Evolutionary conservation across 2,329 filamentous ascomycete species (phyloP).

Genomic region (Cladosporium sp.): DNA sequence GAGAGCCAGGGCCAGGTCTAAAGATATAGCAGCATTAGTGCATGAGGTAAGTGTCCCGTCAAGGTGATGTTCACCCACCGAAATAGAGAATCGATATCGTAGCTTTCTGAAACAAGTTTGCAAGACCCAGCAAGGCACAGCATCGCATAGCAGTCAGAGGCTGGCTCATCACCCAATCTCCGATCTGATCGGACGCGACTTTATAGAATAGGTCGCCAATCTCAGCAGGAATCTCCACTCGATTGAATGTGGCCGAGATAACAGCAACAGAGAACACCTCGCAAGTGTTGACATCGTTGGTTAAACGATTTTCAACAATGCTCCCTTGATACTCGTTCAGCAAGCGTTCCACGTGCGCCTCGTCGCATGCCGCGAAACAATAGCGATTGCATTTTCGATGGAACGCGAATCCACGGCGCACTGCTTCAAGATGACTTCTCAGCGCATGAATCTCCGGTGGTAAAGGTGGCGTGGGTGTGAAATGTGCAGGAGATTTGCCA

Average conservation of each 20-base stretch:
- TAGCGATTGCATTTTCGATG: constrained; percentile 4
- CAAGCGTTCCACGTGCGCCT: neutral
- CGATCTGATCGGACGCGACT: neutral
- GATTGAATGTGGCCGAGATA: constrained; percentile 1
- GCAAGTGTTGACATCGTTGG: neutral
- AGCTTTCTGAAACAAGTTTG: constrained; percentile 4
- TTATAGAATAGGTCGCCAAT: neutral
- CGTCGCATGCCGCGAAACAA: neutral
- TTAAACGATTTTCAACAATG: neutral
- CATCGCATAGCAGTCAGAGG: neutral
- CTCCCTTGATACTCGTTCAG: neutral
- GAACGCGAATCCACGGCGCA: constrained; percentile 1
- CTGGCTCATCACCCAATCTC: neutral
- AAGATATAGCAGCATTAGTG: neutral
- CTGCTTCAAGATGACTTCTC: neutral
- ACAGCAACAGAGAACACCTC: neutral
- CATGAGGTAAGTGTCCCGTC: neutral
- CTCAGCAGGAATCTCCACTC: neutral
- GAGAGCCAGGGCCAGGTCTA: neutral
- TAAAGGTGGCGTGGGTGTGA: no score
- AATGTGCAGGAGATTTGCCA: neutral
- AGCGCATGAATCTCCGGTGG: neutral
- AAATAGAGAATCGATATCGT: constrained; percentile 7
- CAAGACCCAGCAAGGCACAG: neutral
- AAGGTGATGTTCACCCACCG: neutral